Conservation (phyloP, 139 green algal species). For the Raphidocelis subcapitata region DNA sequence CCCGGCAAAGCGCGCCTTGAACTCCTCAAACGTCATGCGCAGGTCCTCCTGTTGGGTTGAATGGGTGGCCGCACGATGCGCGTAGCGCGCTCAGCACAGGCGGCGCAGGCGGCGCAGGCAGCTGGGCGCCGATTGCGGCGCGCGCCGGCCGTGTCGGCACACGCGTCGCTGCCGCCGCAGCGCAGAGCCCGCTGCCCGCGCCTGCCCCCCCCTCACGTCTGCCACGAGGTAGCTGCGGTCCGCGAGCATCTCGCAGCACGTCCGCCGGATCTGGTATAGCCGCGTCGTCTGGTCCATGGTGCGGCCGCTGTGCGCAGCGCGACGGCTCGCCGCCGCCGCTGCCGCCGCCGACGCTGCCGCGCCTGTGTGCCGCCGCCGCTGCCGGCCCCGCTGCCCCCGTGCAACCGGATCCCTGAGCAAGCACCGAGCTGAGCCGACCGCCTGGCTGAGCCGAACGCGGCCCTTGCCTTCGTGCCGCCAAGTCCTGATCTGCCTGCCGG, state of each 20-base stretch:
- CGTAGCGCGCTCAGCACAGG: background rate
- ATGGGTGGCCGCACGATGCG: background rate
- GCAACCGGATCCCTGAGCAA: no score
- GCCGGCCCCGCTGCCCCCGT: no score
- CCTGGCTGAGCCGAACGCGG: no score
- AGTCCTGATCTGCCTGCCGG: no score
- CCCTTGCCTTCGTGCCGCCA: no score
- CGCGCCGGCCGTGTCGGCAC: background rate
- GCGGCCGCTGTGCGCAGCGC: no score
- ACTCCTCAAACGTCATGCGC: constrained; percentile 70
- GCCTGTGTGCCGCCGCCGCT: no score
- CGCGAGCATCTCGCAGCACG: constrained; percentile 89
- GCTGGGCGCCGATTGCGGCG: background rate
- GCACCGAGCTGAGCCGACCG: no score
- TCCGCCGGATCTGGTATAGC: constrained; percentile 75
- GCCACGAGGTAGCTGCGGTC: constrained; percentile 89
- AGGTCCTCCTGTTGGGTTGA: constrained; percentile 66
- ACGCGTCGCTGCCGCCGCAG: background rate
- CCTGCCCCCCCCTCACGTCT: constrained; percentile 42
- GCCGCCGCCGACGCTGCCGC: no score
- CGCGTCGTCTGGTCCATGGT: constrained; percentile 76
- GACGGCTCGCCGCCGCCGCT: no score
- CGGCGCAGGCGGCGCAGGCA: background rate
- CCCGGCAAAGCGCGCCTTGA: constrained; percentile 77
- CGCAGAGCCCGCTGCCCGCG: background rate